These are phyloP conservation scores for Neurospora sp. DNA, from an alignment of 495 filamentous ascomycete species.

Conservation along the genomic window DNA sequence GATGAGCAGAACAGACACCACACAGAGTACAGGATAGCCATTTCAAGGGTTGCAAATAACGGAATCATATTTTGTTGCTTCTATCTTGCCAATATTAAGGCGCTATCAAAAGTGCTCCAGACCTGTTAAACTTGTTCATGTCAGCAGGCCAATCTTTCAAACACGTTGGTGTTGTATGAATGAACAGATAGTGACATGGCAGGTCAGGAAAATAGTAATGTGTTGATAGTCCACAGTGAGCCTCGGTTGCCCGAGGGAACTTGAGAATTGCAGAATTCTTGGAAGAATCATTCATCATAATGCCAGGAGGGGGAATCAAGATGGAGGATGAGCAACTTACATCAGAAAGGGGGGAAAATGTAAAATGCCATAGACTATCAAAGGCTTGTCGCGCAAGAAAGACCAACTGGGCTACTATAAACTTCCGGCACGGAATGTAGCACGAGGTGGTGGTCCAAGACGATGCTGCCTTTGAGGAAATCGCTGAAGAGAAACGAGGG, in stretches of 20 bases:
- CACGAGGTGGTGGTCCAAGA: not conserved
- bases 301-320: not conserved
- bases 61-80: not conserved
- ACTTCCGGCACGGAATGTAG: not conserved
- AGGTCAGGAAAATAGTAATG: conserved; percentile 20
- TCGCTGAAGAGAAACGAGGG: not conserved
- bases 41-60: not conserved
- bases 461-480: not conserved
- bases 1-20: not conserved
- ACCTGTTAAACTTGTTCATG: not conserved
- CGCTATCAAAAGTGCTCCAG: not conserved
- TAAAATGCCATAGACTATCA: conserved; percentile 1
- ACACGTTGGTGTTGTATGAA: conserved; percentile 1
- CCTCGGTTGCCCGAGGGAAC: conserved; percentile 10
- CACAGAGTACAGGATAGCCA: not conserved
- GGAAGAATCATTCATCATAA: conserved; percentile 37
- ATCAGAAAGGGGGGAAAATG: not conserved
- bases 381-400: not conserved
- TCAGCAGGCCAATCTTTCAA: not conserved
- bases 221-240: conserved; percentile 21
- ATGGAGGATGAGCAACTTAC: not conserved
- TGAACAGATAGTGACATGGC: conserved; percentile 1
- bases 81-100: not conserved
- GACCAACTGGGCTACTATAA: not conserved
- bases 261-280: conserved; percentile 52